These are phyloP conservation scores for Scortechinia acanthostroma DNA, from an alignment of 2,329 filamentous ascomycete species.

Conservation along the genomic window DNA sequence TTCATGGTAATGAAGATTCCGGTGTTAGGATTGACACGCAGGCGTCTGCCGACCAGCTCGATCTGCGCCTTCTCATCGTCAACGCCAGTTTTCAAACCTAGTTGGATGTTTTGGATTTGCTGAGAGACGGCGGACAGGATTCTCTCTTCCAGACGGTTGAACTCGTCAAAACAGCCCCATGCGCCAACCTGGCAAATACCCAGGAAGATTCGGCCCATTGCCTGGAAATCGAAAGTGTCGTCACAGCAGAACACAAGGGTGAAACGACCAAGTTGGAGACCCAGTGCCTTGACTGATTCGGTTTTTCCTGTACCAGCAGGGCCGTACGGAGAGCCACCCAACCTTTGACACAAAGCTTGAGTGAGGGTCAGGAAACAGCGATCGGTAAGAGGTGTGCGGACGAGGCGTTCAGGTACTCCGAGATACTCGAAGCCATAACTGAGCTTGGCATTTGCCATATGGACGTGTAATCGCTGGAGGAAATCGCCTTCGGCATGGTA, in stretches of 20 bases:
- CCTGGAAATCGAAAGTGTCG: constrained; percentile 98
- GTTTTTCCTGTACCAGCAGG: constrained; percentile 98
- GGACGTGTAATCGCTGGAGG: constrained; percentile 75
- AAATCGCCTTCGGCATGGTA: constrained; percentile 78
- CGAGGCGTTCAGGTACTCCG: constrained; percentile 89
- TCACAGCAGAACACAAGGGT: constrained; percentile 99
- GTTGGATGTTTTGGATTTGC: constrained; percentile 98
- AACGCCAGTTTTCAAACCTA: constrained; percentile 79
- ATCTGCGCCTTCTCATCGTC: constrained; percentile 83
- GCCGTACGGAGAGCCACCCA: constrained; percentile 94
- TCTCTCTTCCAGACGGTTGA: constrained; percentile 95
- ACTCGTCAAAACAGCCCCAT: constrained; percentile 99
- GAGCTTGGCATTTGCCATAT: constrained; percentile 93
- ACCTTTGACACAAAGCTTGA: constrained; percentile 85
- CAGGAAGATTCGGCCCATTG: constrained; percentile 98
- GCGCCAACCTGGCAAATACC: constrained; percentile 98
- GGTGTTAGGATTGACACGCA: constrained; percentile 84
- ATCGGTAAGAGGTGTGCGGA: constrained; percentile 92
- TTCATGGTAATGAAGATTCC: constrained; percentile 99
- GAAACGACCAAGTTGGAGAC: constrained; percentile 91
- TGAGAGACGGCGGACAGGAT: constrained; percentile 97
- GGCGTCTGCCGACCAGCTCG: constrained; percentile 83
- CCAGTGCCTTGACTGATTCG: constrained; percentile 95
- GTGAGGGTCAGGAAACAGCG: constrained; percentile 97
- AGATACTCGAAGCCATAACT: constrained; percentile 98